Evolutionary conservation across 139 green algal genomes (phyloP).

Genomic region (Chloropicon primus): DNA sequence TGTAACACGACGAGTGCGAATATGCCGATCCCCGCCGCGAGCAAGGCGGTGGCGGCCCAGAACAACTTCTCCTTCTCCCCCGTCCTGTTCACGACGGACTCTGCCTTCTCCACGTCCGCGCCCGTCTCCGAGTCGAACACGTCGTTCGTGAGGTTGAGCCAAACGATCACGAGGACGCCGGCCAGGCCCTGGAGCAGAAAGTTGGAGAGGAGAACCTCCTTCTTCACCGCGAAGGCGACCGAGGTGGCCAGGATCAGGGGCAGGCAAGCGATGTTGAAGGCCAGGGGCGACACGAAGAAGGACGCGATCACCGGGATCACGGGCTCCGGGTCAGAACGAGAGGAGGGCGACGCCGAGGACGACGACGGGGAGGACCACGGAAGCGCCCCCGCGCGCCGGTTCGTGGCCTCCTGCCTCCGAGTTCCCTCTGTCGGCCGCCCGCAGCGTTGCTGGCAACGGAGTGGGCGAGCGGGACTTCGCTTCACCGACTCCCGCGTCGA

Average conservation of each 20-base stretch:
- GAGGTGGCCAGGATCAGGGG: not conserved
- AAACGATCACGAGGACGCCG: slow-evolving; percentile 57
- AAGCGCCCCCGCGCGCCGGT: no score
- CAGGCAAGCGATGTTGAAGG: not conserved
- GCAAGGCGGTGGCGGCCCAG: slow-evolving; percentile 24
- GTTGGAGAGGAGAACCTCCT: not conserved
- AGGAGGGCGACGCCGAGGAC: not conserved
- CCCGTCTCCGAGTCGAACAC: slow-evolving; percentile 80
- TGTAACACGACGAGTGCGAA: slow-evolving; percentile 21
- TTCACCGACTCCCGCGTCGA: no score
- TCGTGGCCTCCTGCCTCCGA: no score
- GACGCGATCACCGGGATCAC: not conserved
- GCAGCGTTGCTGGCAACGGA: no score
- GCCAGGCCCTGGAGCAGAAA: not conserved
- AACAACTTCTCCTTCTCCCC: slow-evolving; percentile 19
- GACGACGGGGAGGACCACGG: no score
- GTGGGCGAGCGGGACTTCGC: no score
- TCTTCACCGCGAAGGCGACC: not conserved
- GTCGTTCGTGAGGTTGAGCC: slow-evolving; percentile 97
- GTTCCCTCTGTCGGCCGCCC: no score
- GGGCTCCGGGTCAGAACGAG: not conserved
- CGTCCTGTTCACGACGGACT: slow-evolving; percentile 86
- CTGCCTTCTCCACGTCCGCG: slow-evolving; percentile 74
- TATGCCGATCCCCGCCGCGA: slow-evolving; percentile 26
- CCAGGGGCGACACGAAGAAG: not conserved